A percentile compares a stretch with the other conserved stretches of the same genome.
Conservation (phyloP, 768 basidiomycete genomes). For the Phanerochaete sordida region DNA sequence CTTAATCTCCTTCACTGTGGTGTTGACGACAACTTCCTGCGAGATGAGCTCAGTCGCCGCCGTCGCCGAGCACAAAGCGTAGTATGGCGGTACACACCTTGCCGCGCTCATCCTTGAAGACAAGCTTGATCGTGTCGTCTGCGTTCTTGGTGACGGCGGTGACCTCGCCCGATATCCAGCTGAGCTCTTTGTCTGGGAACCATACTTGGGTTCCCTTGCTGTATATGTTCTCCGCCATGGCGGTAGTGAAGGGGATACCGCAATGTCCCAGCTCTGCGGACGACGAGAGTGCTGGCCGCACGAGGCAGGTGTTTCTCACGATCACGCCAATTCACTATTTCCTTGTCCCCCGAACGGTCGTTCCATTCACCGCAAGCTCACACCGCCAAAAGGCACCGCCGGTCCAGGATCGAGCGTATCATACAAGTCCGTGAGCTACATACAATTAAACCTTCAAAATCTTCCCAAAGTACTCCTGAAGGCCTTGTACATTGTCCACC, state of each 20-base stretch:
- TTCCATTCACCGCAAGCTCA: not conserved
- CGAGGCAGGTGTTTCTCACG: conserved; percentile 2
- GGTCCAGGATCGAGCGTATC: not conserved
- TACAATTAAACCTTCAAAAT: not conserved
- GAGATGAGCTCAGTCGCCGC: not conserved
- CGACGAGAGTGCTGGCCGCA: not conserved
- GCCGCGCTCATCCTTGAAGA: conserved; percentile 87
- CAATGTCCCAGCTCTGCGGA: conserved; percentile 1
- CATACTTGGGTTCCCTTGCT: conserved; percentile 87
- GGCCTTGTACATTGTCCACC: not conserved
- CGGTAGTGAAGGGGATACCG: conserved; percentile 10
- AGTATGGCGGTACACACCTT: conserved; percentile 49
- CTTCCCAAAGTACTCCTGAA: not conserved
- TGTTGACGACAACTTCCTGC: conserved; percentile 78
- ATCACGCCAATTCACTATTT: not conserved
- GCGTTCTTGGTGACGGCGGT: conserved; percentile 55
- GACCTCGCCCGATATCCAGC: conserved; percentile 92
- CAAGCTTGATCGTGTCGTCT: conserved; percentile 77
- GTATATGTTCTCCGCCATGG: conserved; percentile 89
- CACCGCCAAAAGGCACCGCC: not conserved
- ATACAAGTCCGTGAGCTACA: not conserved
- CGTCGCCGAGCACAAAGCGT: not conserved
- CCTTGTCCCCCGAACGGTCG: not conserved
- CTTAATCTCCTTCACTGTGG: conserved; percentile 76
- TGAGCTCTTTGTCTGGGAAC: conserved; percentile 93